Conservation (phyloP, 78 protist species). For the Monosiga brevicollis region DNA sequence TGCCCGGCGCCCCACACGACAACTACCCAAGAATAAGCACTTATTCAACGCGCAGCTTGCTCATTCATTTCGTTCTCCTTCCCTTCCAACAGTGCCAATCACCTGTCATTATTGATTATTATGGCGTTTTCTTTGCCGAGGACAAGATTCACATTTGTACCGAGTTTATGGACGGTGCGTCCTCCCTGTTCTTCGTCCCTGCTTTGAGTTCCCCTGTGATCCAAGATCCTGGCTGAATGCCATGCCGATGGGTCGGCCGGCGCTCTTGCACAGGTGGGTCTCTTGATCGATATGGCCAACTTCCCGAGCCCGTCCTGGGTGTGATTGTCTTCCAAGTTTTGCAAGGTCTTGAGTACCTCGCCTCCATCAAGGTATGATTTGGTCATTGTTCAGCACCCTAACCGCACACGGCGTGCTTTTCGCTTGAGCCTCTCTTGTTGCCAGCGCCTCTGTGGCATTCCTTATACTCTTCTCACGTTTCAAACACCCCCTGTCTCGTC, state of each 20-base stretch:
- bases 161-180: conserved; percentile 62
- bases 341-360: not conserved
- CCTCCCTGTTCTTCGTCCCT: conserved; percentile 10
- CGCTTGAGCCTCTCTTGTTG: too few species aligned
- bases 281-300: not conserved
- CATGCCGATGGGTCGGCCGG: not conserved
- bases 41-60: too few species aligned
- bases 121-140: not conserved
- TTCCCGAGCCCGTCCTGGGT: not conserved
- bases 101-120: not conserved
- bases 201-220: too few species aligned
- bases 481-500: too few species aligned
- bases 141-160: conserved; percentile 26
- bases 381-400: conserved; percentile 12
- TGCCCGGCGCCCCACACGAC: too few species aligned
- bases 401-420: conserved; percentile 12
- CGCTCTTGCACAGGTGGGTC: not conserved
- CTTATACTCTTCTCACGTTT: too few species aligned
- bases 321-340: not conserved
- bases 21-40: too few species aligned
- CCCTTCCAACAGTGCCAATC: not conserved
- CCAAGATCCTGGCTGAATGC: not conserved
- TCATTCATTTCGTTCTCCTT: not conserved
- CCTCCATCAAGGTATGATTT: not conserved
- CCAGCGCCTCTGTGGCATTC: too few species aligned